Evolutionary conservation across 83 land plant genomes (phyloP), one percentile per base, ranked within the genome.

Genomic region (Thuja plicata): DNA sequence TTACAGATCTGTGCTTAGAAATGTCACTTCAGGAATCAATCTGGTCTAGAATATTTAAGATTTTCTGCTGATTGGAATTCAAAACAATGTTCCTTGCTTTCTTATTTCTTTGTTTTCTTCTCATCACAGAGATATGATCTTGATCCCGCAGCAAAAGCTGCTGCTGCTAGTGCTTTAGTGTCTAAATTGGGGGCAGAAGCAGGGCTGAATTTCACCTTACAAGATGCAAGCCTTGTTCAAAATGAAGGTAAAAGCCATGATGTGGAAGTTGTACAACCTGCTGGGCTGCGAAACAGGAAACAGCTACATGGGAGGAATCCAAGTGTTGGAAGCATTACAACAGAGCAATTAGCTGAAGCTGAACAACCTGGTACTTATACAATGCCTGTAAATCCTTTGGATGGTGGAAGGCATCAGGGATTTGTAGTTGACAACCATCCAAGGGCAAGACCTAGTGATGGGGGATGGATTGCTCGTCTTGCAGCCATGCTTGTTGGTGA

Each of bases 401-500:
- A 81, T 85, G 88, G 70, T 32, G 85, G 62, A 89, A 91, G 86
- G 73, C 82, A 90, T 87, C 93, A 91, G 87, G 87, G 89, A 62
- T 86, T 90, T 89, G 88, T 85, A 46, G 92, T 94, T 27, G 90
- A 90, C 85, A 95, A 95, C 88, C 92, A 89, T 86, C 88, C 88
- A 55, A 89, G 78, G 77, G 86, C 89, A 87, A 79, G 48, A 11
- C 35, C 89, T 34, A 83, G 91, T 89, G 94, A 94, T 81, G 97
- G 96, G 21, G 98, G 98, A n/a, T 97, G 97, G 98, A 41, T 98
- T 89, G 94, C 98, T 87, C 90, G 97, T 40, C 83, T 98, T 86
- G 99, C 99, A 8, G 99, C 99, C 86, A 90, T 98, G 94, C 98
- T 98, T 88, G 99, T 98, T 84, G 99, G 99, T 32, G 99, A 98